Evolutionary conservation across 495 filamentous ascomycete genomes (phyloP), one percentile per base, ranked within the genome.

Genomic region (Talaromyces proteolyticus): DNA sequence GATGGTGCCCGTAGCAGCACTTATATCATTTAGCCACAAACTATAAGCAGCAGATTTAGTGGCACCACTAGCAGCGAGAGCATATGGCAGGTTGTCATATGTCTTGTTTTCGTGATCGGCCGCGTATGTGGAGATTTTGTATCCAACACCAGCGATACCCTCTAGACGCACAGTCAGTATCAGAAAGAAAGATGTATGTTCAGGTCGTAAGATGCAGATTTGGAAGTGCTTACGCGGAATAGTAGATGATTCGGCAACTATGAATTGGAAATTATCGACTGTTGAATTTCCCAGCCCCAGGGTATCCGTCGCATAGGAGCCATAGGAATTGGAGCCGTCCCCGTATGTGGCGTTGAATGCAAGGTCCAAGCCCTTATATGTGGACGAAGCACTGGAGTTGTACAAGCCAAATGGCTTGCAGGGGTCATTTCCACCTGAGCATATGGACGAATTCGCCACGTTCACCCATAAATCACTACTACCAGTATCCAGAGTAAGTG

Each of bases 121-220:
- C 57, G 90, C 87, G 59, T 88, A 88, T 50, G 77, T 57, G 5
- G 72, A 55, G 21, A 40, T 41, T 16, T 49, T 49, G 57, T 93
- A 95, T 11, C 89, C 90, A 52, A 96, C 87, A 26, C 91, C 91
- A 40, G 95, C 72, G 24, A 95, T 91, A 39, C 89, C 88, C 59
- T 89, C 80, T 24, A 60, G n/a, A n/a, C n/a, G n/a, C n/a, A n/a
- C n/a, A n/a, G n/a, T n/a, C n/a, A n/a, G n/a, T n/a, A n/a, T n/a
- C 42, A 51, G 24, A 52, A 26, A 34, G 1, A 56, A 44, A 44
- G 41, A 37, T 25, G 6, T 41, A 41, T 16, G 38, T 18, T 41
- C 1, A 41, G 11, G 10, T 16, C 18, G 38, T 10, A 3, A 3
- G 8, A 7, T 14, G 12, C 38, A 4, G n/a, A 18, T n/a, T 16